phyloP scores from a whole-genome alignment of 495 filamentous ascomycete species.

The Endocarpon pusillum region DNA sequence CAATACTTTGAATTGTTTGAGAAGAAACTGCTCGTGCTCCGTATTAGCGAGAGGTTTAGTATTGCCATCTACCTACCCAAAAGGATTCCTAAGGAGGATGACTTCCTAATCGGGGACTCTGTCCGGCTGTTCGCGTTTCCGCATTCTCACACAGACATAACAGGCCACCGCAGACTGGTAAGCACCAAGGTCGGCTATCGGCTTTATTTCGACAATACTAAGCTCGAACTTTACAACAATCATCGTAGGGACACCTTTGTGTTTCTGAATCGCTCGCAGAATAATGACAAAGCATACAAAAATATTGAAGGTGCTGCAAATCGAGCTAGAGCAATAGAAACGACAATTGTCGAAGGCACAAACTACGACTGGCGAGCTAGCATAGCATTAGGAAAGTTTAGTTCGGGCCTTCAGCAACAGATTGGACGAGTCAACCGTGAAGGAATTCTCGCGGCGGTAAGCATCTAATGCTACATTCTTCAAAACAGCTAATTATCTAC shows the following conservation, averaged over 20 bases:
- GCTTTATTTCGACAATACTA: conserved; percentile 24
- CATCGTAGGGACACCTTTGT: conserved; percentile 28
- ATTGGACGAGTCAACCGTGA: conserved; percentile 25
- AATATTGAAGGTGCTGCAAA: conserved; percentile 16
- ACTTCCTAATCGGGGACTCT: conserved; percentile 20
- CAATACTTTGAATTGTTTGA: conserved; percentile 25
- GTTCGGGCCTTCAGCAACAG: conserved; percentile 20
- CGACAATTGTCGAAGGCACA: conserved; percentile 19
- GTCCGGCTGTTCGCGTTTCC: conserved; percentile 33
- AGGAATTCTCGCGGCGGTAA: conserved; percentile 22
- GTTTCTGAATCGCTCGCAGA: conserved; percentile 17
- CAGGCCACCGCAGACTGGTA: conserved; percentile 17
- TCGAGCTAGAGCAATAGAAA: conserved; percentile 17
- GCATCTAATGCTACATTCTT: neutral
- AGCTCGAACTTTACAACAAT: conserved; percentile 27
- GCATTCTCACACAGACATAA: conserved; percentile 22
- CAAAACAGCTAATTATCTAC: conserved; percentile 1
- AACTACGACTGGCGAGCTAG: conserved; percentile 27
- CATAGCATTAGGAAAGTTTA: conserved; percentile 30
- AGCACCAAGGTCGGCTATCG: conserved; percentile 28
- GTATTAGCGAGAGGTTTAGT: conserved; percentile 27
- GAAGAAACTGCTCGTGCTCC: conserved; percentile 27
- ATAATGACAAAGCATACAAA: conserved; percentile 21
- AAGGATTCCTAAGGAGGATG: conserved; percentile 19
- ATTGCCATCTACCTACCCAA: conserved; percentile 32